Conservation (phyloP, 31 red algal genomes). For the Asparagopsis taxiformis region DNA sequence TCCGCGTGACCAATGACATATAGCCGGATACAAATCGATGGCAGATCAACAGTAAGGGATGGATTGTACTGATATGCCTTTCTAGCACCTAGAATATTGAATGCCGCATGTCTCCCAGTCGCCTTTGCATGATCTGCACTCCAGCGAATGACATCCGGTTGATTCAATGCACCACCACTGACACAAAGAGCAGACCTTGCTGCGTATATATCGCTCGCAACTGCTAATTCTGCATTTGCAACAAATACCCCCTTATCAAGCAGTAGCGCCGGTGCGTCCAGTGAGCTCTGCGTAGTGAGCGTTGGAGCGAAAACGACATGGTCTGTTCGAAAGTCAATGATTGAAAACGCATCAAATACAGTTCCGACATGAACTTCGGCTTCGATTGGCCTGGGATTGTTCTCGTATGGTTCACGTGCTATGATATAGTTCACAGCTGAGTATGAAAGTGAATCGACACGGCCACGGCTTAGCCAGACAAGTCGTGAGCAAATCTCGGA, state of each 20-base stretch:
- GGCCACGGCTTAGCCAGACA: slow-evolving; percentile 27
- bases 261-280: slow-evolving; percentile 9
- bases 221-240: slow-evolving; percentile 38
- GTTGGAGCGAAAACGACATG: slow-evolving; percentile 63
- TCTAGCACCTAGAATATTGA: slow-evolving; percentile 56
- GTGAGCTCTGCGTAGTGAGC: slow-evolving; percentile 2
- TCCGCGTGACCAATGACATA: slow-evolving; percentile 41
- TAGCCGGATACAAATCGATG: slow-evolving; percentile 14
- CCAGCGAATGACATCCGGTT: slow-evolving; percentile 32
- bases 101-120: slow-evolving; percentile 54
- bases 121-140: slow-evolving; percentile 35
- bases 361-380: slow-evolving; percentile 59
- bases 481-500: slow-evolving; percentile 36
- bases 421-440: slow-evolving; percentile 44
- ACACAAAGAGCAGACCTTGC: slow-evolving; percentile 32
- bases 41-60: slow-evolving; percentile 18
- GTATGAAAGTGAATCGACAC: slow-evolving; percentile 53
- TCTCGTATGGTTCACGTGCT: slow-evolving; percentile 13
- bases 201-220: slow-evolving; percentile 55
- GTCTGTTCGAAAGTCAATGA: slow-evolving; percentile 64
- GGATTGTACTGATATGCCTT: slow-evolving; percentile 14
- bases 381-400: slow-evolving; percentile 13
- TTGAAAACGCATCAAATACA: slow-evolving; percentile 61
- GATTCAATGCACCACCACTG: slow-evolving; percentile 6
- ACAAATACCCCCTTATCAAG: slow-evolving; percentile 16